phyloP scores from a whole-genome alignment of 768 basidiomycete species.

The Podaxis pistillaris region DNA sequence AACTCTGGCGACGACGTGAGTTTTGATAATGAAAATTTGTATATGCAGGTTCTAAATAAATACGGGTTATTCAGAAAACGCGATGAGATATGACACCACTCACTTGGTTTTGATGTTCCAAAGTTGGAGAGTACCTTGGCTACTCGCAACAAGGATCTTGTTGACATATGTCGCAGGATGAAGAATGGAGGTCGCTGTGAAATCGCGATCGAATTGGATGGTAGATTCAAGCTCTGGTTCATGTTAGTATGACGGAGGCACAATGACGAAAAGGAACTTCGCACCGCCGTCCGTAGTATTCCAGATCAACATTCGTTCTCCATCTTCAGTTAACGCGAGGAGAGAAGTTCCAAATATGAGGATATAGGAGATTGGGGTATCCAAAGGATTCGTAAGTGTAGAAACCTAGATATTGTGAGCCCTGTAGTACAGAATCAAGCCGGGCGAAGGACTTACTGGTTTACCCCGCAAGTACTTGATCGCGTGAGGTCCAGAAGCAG shows the following conservation, averaged over 20 bases:
- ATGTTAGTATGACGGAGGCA: slow-evolving; percentile 8
- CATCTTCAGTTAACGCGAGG: slow-evolving; percentile 77
- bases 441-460: slow-evolving; percentile 48
- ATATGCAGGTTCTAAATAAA: slow-evolving; percentile 69
- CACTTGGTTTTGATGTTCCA: slow-evolving; percentile 91
- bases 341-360: slow-evolving; percentile 80
- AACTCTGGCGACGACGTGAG: slow-evolving; percentile 40
- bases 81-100: slow-evolving; percentile 21
- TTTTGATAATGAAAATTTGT: slow-evolving; percentile 62
- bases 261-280: slow-evolving; percentile 14
- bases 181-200: slow-evolving; percentile 81
- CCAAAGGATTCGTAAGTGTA: slow-evolving; percentile 65
- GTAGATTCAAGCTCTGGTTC: slow-evolving; percentile 58
- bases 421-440: not conserved
- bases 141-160: slow-evolving; percentile 85
- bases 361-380: slow-evolving; percentile 57
- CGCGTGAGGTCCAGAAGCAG: slow-evolving; percentile 61
- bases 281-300: slow-evolving; percentile 60
- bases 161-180: slow-evolving; percentile 98
- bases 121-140: slow-evolving; percentile 80
- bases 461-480: slow-evolving; percentile 88
- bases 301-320: slow-evolving; percentile 77
- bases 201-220: slow-evolving; percentile 78
- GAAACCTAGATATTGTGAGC: slow-evolving; percentile 39
- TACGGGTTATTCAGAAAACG: not conserved